Evolutionary conservation across 2,329 filamentous ascomycete genomes (phyloP), one percentile per base, ranked within the genome.

Genomic region (Teratosphaeria destructans): DNA sequence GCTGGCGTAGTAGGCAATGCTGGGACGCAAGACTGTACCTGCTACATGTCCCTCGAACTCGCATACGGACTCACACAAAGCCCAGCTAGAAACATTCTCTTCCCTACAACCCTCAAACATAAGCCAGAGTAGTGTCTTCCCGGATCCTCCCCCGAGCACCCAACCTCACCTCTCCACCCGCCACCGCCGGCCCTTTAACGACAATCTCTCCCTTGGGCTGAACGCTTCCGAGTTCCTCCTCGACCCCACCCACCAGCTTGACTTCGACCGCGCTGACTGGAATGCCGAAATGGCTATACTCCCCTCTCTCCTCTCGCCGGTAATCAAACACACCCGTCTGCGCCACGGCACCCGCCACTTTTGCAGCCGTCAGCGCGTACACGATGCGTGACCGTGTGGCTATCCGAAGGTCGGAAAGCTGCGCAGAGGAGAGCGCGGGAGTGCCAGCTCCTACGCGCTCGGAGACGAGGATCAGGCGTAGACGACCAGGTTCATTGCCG

Each of bases 311-410:
- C 11, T 77, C 56, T 81, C 79, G 65, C 55, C 93, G 80, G 73
- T 97, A 97, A 72, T 97, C 93, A 70, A 89, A 95, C 47, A 92
- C 81, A 62, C 89, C 86, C 7, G 89, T 95, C 76, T 97, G 93
- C 1, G 87, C 79, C n/a, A 95, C 83, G 0, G 92, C 87, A 43
- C 94, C 94, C 2, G 92, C 93, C n/a, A 97, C 89, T 62, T 84
- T 83, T 27, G 90, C 79, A 0, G 88, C 85, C 19, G 90, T 88
- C 58, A 99, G 79, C 3, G 91, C 92, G 73, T 97, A 96, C 56
- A 95, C 80, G 59, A 96, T 80, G 57, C 90, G 84, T 1, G 90
- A 87, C 32, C 87, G 84, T 1, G 88, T 89, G 73, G 91, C 89
- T 57, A 95, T 82, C 54, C 92, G 85, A 60, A 97, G 76, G 69